phyloP scores from a whole-genome alignment of 2,329 filamentous ascomycete genomes.

The Alternaria sp. region DNA sequence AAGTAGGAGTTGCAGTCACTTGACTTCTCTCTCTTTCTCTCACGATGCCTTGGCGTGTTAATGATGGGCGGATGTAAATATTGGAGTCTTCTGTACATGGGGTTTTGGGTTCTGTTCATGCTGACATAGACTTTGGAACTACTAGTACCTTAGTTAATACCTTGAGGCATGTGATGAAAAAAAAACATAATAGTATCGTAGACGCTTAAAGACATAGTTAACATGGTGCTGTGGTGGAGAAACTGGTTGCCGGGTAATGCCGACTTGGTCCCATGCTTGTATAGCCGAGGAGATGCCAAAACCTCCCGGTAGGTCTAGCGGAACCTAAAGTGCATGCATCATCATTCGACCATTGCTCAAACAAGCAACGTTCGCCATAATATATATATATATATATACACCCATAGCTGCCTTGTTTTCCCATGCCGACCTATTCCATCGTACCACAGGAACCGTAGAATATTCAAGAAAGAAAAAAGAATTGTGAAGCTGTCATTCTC shows the following conservation, averaged over 20 bases:
- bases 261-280: background rate
- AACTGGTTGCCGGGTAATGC: background rate
- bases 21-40: background rate
- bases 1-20: constrained; percentile 43
- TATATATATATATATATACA: background rate
- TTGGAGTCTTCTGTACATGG: background rate
- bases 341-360: background rate
- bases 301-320: background rate
- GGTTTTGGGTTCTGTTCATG: constrained; percentile 4
- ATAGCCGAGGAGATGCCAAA: constrained; percentile 10
- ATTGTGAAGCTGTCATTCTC: background rate
- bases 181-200: background rate
- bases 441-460: background rate
- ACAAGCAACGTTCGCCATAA: background rate
- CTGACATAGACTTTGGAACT: constrained; percentile 8
- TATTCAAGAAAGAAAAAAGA: background rate
- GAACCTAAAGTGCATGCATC: constrained; percentile 1
- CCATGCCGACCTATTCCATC: background rate
- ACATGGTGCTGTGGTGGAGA: background rate
- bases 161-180: background rate
- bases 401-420: background rate
- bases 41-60: background rate
- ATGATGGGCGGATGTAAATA: constrained; percentile 28
- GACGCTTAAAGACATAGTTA: background rate
- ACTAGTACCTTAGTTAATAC: constrained; percentile 7